Percentiles rank a stretch among this genome's conserved stretches.
Evolutionary conservation across 768 basidiomycete genomes (phyloP).

Genomic region (Tricholoma hemisulphureum): DNA sequence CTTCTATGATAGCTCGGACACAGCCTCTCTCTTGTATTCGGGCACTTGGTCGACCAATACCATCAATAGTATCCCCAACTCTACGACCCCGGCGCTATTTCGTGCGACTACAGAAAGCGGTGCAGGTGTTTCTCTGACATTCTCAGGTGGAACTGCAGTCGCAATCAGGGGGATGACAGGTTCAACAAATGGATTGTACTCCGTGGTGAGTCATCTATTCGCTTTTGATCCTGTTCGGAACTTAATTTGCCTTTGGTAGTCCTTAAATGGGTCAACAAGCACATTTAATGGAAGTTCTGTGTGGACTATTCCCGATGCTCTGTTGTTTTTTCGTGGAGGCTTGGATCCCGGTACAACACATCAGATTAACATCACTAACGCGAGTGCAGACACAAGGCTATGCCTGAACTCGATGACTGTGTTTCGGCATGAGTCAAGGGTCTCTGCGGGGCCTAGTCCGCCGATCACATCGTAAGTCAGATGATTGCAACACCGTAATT

Average conservation of each 20-base stretch:
- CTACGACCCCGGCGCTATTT: constrained; percentile 14
- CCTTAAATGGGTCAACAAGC: constrained; percentile 13
- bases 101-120: constrained; percentile 11
- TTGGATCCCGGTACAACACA: constrained; percentile 13
- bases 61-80: constrained; percentile 17
- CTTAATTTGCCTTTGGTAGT: constrained; percentile 3
- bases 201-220: constrained; percentile 11
- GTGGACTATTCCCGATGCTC: constrained; percentile 17
- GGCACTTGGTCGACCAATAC: constrained; percentile 10
- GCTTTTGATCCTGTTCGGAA: background rate
- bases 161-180: constrained; percentile 13
- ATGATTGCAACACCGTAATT: background rate
- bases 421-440: constrained; percentile 11
- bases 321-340: constrained; percentile 18
- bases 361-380: constrained; percentile 15
- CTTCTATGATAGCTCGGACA: constrained; percentile 15
- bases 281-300: constrained; percentile 15
- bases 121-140: constrained; percentile 16
- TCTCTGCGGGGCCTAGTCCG: background rate
- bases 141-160: constrained; percentile 15
- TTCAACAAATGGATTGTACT: constrained; percentile 16
- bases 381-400: constrained; percentile 7
- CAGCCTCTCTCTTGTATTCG: constrained; percentile 8
- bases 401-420: constrained; percentile 18
- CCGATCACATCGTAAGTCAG: constrained; percentile 5